phyloP scores from a whole-genome alignment of 164 flowering plant species.

The Saururus chinensis region DNA sequence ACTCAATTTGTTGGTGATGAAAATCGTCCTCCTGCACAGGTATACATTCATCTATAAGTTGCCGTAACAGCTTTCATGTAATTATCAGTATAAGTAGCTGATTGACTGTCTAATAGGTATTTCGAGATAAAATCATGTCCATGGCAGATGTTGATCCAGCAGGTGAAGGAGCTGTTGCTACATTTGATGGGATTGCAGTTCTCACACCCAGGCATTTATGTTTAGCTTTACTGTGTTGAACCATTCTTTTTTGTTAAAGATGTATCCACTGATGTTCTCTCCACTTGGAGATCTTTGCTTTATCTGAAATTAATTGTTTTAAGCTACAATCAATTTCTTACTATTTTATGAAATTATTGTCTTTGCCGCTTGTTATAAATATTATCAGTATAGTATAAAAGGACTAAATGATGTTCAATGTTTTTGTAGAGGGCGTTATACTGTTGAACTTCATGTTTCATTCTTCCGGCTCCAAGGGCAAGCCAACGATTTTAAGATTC shows the following conservation, averaged over 20 bases:
- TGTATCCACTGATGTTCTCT: too few relatives aligned
- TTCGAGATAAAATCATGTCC: conserved; percentile 76
- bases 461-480: conserved; percentile 90
- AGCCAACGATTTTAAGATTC: conserved; percentile 97
- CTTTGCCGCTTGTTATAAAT: too few relatives aligned
- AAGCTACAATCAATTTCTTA: background rate
- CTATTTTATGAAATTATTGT: background rate
- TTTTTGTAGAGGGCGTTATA: conserved; percentile 79
- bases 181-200: conserved; percentile 84
- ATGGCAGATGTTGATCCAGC: conserved; percentile 89
- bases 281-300: too few relatives aligned
- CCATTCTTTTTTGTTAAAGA: too few relatives aligned
- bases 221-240: too few relatives aligned
- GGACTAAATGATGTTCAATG: too few relatives aligned
- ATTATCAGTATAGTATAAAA: background rate
- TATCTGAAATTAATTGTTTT: too few relatives aligned
- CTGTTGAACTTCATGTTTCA: conserved; percentile 85
- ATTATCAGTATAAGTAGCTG: background rate
- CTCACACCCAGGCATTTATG: conserved; percentile 88
- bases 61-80: background rate
- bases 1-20: conserved; percentile 97
- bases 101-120: conserved; percentile 37
- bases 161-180: conserved; percentile 84
- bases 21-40: conserved; percentile 85
- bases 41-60: conserved; percentile 8